Evolutionary conservation across 2,329 filamentous ascomycete species (phyloP), one percentile per base, ranked within the genome.

Genomic region (Neofusicoccum sp.): DNA sequence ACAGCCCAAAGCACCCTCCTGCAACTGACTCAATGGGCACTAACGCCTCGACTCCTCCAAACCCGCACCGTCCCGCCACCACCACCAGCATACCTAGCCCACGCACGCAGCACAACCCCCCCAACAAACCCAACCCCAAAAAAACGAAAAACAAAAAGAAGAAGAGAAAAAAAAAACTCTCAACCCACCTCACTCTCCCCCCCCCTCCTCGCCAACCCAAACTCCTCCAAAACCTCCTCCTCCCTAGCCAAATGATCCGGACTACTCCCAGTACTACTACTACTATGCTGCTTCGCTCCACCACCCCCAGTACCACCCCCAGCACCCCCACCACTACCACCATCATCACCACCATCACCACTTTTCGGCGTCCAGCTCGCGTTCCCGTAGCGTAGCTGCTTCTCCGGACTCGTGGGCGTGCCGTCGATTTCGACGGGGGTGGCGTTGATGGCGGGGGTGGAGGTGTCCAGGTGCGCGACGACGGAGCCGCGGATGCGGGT

Each of bases 361-460:
- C n/a, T 36, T 14, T 29, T 36, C 22, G n/a, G 6, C 31, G 31
- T 12, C 11, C 31, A 22, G 14, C 43, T 11, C 43, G n/a, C 22
- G 22, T 22, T 22, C 12, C 12, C 34, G 29, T 33, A 36, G 4
- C 54, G 9, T 59, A 28, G 22, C 37, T 39, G 37, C 16, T 33
- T 48, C 7, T 61, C 12, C 3, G 54, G 54, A 8, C 41, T 61
- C 9, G 69, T 66, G 1, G 70, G 66, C 3, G 67, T 63, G 36
- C 75, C 74, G 59, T 82, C 80, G 4, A 82, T 66, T 67, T 82
- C 80, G 4, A 80, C 74, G 0, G 80, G 79, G 48, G 72, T 70
- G 9, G 69, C 67, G 65, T 82, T 81, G 67, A 81, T 77, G 4
- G 79, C 71, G 0, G 76, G 76, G 2, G 75, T 73, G 4, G 69